Evolutionary conservation across 192 early-diverging fungal genomes (phyloP), one percentile per base, ranked within the genome.

Genomic region (Chytriomyces confervae): DNA sequence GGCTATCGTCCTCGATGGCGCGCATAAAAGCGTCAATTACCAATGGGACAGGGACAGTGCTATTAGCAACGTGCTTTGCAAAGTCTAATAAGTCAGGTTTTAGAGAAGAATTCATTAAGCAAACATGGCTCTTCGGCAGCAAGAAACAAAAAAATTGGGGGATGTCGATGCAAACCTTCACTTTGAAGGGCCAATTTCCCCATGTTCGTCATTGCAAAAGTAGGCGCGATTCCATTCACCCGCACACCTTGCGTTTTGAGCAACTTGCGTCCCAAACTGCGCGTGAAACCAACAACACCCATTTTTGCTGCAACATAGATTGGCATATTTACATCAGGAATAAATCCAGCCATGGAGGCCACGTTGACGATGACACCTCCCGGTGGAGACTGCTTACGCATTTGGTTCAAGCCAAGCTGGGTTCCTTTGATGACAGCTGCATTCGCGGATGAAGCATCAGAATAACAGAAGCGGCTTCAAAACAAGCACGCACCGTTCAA

Each of bases 271-370:
- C 66, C 79, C 16, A 83, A 68, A 43, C 79, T 77, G 50, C 71
- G 66, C 6, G 77, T 83, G 73, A 93, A 91, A 45, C 88, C 86
- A 16, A 88, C 87, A 11, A 94, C 89, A 16, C 90, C 94, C 62
- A 85, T 90, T 84, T 95, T 95, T 29, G 91, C 90, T 0, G 92
- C 92, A 7, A 88, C 88, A 79, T 95, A 95, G 7, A 92, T 88
- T 2, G 92, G 92, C 53, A 89, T 87, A 45, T 80, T 61, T 3
- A 62, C 61, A 44, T 81, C 67, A 11, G 84, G 87, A 60, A 83
- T 79, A 18, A 88, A 79, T 11, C 92, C 94, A 50, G 92, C 92
- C 66, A 92, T 85, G 7, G 91, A 93, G 1, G 94, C 90, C 5
- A 91, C 92, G 74, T 93, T 95, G 51, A 95, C 82, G 24, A 94